phyloP scores from a whole-genome alignment of 2,329 filamentous ascomycete genomes.

The Hymenoscyphus infarciens region DNA sequence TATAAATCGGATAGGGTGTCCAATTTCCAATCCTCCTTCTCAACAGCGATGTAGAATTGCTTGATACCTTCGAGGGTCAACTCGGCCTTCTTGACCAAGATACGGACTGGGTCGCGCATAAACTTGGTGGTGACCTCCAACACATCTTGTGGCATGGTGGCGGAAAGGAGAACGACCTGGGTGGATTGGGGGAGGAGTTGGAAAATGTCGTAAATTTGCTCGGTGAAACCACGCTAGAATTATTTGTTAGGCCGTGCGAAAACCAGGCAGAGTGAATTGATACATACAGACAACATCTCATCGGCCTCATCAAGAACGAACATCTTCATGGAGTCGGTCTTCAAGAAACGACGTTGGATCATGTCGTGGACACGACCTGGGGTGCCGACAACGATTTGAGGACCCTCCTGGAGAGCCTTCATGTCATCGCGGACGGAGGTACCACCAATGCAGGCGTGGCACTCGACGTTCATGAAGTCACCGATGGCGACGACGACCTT shows the following conservation, averaged over 20 bases:
- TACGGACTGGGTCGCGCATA: slow-evolving; percentile 98
- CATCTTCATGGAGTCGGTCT: slow-evolving; percentile 99
- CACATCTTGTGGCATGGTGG: slow-evolving; percentile 98
- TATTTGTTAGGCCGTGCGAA: slow-evolving; percentile 36
- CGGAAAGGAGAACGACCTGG: slow-evolving; percentile 96
- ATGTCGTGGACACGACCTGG: slow-evolving; percentile 99
- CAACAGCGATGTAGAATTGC: slow-evolving; percentile 99
- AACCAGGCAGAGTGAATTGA: not conserved
- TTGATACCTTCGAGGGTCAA: slow-evolving; percentile 99
- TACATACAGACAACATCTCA: slow-evolving; percentile 87
- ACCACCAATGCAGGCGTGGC: slow-evolving; percentile 98
- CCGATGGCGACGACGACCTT: slow-evolving; percentile 98
- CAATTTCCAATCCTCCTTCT: slow-evolving; percentile 99
- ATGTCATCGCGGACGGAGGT: slow-evolving; percentile 98
- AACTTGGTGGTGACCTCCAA: slow-evolving; percentile 99
- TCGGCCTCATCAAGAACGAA: slow-evolving; percentile 99
- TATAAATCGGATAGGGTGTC: slow-evolving; percentile 98
- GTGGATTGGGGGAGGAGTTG: slow-evolving; percentile 96
- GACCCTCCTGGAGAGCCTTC: slow-evolving; percentile 93
- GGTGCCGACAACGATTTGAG: slow-evolving; percentile 95
- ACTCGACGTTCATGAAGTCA: slow-evolving; percentile 99
- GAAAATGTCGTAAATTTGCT: slow-evolving; percentile 99
- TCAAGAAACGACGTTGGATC: slow-evolving; percentile 96
- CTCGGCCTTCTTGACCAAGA: slow-evolving; percentile 99
- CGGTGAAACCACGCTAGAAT: slow-evolving; percentile 86